These are phyloP conservation scores for Termitomyces heimii DNA, from an alignment of 768 basidiomycete genomes.

Conservation along the genomic window DNA sequence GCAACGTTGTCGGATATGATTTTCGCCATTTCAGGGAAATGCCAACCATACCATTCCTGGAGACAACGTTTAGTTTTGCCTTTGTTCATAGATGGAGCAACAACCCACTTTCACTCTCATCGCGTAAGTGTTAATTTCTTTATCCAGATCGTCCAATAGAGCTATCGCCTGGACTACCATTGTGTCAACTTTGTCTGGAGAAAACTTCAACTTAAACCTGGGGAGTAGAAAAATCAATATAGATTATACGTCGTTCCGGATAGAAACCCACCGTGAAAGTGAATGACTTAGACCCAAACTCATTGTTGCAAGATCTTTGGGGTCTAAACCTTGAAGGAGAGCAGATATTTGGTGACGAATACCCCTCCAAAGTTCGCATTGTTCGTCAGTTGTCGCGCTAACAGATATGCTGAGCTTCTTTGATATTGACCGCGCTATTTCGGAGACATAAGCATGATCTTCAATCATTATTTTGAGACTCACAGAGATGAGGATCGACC, in stretches of 20 bases:
- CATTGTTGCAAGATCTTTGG: constrained; percentile 95
- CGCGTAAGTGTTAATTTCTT: constrained; percentile 98
- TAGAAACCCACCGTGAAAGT: constrained; percentile 69
- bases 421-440: constrained; percentile 72
- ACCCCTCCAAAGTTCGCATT: constrained; percentile 87
- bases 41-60: constrained; percentile 99
- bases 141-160: constrained; percentile 96
- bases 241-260: not conserved
- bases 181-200: constrained; percentile 98
- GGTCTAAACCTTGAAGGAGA: constrained; percentile 86
- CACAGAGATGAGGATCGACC: constrained; percentile 87
- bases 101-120: constrained; percentile 92
- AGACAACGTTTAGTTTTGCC: not conserved
- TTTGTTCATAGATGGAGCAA: not conserved
- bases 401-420: constrained; percentile 95
- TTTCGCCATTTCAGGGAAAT: constrained; percentile 99
- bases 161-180: constrained; percentile 99
- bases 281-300: constrained; percentile 96
- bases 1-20: constrained; percentile 97
- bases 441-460: not conserved
- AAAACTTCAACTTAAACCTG: constrained; percentile 99
- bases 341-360: constrained; percentile 86
- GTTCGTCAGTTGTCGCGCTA: constrained; percentile 47
- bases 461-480: constrained; percentile 18
- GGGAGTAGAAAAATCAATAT: not conserved